These are phyloP conservation scores for Trichoderma koningii DNA, from an alignment of 2,329 filamentous ascomycete genomes.

Conservation along the genomic window DNA sequence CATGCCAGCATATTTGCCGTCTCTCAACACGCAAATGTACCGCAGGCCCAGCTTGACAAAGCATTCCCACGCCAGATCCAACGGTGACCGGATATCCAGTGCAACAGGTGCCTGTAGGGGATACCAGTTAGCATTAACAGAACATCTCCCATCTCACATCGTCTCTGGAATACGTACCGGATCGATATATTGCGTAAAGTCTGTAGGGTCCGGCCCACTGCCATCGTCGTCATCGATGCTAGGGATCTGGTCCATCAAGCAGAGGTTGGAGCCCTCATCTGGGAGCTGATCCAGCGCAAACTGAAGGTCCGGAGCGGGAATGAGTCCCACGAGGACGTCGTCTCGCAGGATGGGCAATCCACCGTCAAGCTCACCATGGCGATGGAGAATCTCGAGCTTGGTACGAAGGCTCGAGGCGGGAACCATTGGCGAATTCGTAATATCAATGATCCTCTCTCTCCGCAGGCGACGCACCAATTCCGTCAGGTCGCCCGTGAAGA, in stretches of 20 bases:
- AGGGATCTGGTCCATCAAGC: constrained; percentile 75
- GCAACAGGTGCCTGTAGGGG: constrained; percentile 72
- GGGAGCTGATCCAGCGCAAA: constrained; percentile 84
- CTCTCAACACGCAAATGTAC: constrained; percentile 84
- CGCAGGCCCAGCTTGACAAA: constrained; percentile 91
- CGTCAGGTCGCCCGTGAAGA: constrained; percentile 84
- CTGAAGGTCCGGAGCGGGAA: constrained; percentile 91
- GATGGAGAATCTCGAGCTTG: constrained; percentile 80
- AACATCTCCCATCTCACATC: too few species aligned
- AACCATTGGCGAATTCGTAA: constrained; percentile 78
- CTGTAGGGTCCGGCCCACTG: constrained; percentile 64
- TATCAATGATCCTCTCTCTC: constrained; percentile 81
- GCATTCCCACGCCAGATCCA: constrained; percentile 95
- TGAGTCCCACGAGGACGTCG: constrained; percentile 80
- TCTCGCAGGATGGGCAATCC: constrained; percentile 84
- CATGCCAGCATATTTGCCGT: constrained; percentile 86
- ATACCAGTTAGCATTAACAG: constrained; percentile 23
- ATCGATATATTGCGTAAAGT: constrained; percentile 91
- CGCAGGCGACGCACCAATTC: constrained; percentile 81
- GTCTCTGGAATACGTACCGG: constrained; percentile 57
- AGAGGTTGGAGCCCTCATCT: constrained; percentile 72
- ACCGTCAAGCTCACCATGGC: constrained; percentile 86
- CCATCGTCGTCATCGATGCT: constrained; percentile 65
- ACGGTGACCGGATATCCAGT: constrained; percentile 83
- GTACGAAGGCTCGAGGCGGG: constrained; percentile 72